Base-by-base conservation (phyloP, 2,329 filamentous ascomycete genomes). In the Fusarium gaditjirri region DNA sequence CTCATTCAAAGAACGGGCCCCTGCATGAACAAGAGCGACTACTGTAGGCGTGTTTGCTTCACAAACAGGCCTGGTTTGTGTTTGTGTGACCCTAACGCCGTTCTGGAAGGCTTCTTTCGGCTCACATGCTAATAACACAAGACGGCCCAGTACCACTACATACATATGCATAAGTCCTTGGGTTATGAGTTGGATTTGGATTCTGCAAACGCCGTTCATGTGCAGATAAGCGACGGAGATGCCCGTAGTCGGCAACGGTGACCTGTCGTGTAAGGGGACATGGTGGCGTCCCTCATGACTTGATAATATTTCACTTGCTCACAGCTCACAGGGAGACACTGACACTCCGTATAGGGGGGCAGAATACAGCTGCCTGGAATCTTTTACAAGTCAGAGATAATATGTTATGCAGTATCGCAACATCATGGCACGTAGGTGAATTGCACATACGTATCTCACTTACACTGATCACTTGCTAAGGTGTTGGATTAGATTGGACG, bases 191-290 rank as follows among this genome's bases (percentile, higher is more conserved):
- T 42, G 53, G 17, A 25, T 56, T 42, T 43, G 41, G 41, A 67
- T 52, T 53, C 50, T 46, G 52, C 49, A 54, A 68, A 66, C 69
- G 52, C 55, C 65, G 47, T 53, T 72, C 52, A 66, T 49, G 42
- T 74, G 74, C 68, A 76, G 74, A 75, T 76, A 76, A 76, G 74
- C 74, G 74, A 76, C 71, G 70, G 72, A 75, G 74, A 76, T 76
- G 72, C 60, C 73, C 71, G 71, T 31, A 41, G 46, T 49, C 29
- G 47, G 38, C 38, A 43, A 27, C 49, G 52, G 54, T 74, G 63
- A 68, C 54, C 54, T 64, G 65, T 66, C 56, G 55, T 70, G 69
- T 68, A 53, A 59, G 53, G 66, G 59, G 62, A 68, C 41, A 59
- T 41, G 44, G 66, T 75, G 70, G 67, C 70, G 67, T 61, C 39